Evolutionary conservation across 1,284 basidiomycete species (phyloP).

Genomic region (Schizopora paradoxa): DNA sequence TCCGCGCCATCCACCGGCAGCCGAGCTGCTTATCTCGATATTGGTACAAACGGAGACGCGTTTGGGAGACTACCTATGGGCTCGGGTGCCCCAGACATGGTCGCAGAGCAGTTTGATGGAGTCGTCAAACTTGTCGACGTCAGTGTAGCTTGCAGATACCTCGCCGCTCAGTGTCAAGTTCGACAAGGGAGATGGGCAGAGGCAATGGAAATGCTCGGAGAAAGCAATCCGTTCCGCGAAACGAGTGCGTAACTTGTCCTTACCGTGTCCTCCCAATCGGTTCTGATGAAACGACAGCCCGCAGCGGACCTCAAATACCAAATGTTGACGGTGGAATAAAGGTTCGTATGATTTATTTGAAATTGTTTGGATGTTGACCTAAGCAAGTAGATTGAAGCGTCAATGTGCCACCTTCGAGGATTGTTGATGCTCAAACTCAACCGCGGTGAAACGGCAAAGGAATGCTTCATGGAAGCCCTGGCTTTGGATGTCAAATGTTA

Average conservation of each 20-base stretch:
- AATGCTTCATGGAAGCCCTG: conserved; percentile 93
- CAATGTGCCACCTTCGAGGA: conserved; percentile 92
- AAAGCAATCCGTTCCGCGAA: conserved; percentile 80
- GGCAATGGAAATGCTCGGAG: conserved; percentile 90
- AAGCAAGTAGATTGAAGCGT: conserved; percentile 74
- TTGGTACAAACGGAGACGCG: conserved; percentile 8
- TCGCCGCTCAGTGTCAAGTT: conserved; percentile 93
- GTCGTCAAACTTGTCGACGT: conserved; percentile 81
- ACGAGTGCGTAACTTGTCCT: conserved; percentile 41
- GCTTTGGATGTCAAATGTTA: conserved; percentile 96
- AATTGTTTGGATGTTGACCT: conserved; percentile 10
- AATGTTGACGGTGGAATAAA: conserved; percentile 86
- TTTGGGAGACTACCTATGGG: conserved; percentile 50
- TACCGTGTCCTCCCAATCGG: conserved; percentile 18
- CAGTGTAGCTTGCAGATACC: conserved; percentile 88
- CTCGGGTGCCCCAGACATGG: conserved; percentile 57
- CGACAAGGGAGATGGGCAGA: conserved; percentile 91
- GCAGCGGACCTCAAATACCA: conserved; percentile 60
- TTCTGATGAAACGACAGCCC: conserved; percentile 3
- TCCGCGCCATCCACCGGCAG: conserved; percentile 35
- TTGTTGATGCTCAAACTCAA: conserved; percentile 92
- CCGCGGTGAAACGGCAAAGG: conserved; percentile 83
- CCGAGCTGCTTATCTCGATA: conserved; percentile 7
- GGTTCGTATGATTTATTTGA: conserved; percentile 34
- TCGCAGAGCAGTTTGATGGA: conserved; percentile 54